Conservation (phyloP, 352 stramenopile genomes). For the Phytophthora ohioensis region DNA sequence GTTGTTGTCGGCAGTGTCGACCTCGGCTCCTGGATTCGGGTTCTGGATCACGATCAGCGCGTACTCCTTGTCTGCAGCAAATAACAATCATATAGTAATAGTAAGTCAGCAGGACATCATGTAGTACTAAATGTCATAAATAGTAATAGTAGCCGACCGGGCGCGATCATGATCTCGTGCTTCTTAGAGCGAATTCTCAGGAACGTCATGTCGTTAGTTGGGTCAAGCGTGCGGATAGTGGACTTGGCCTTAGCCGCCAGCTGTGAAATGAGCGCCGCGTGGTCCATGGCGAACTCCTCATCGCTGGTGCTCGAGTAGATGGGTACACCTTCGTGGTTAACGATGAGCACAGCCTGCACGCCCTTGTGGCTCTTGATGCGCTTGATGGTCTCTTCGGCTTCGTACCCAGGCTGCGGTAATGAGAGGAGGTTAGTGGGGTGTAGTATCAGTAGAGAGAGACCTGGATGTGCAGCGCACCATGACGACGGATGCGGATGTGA, state of each 20-base stretch:
- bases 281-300: constrained; percentile 90
- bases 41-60: constrained; percentile 95
- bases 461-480: constrained; percentile 6
- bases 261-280: constrained; percentile 89
- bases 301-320: constrained; percentile 93
- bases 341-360: constrained; percentile 93
- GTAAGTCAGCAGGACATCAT: background rate
- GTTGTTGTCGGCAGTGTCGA: constrained; percentile 41
- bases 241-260: constrained; percentile 91
- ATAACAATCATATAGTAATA: constrained; percentile 1
- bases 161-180: constrained; percentile 95
- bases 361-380: constrained; percentile 95
- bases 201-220: constrained; percentile 95
- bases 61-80: constrained; percentile 90
- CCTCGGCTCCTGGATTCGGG: constrained; percentile 67
- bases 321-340: constrained; percentile 93
- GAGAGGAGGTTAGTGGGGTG: background rate
- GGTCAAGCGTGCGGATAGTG: constrained; percentile 92
- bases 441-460: background rate
- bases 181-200: constrained; percentile 94
- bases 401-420: constrained; percentile 71
- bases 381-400: constrained; percentile 96
- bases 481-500: background rate
- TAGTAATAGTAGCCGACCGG: constrained; percentile 37
- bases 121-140: background rate